phyloP scores from a whole-genome alignment of 768 basidiomycete species.

The Macrolepiota fuliginosa region DNA sequence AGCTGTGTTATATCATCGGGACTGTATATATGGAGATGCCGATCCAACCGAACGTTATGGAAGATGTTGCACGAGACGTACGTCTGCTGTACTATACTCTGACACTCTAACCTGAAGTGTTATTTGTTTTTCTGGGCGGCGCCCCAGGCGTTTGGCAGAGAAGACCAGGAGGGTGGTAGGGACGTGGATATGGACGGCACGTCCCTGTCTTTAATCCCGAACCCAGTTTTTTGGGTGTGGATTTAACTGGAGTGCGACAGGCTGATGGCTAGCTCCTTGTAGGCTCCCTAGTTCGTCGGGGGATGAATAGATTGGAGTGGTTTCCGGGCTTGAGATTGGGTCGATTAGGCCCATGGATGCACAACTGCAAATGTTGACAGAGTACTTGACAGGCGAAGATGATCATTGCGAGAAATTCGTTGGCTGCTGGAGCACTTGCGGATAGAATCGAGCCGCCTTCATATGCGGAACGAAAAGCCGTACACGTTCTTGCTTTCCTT shows the following conservation, averaged over 20 bases:
- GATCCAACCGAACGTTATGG: conserved; percentile 95
- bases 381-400: conserved; percentile 89
- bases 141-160: conserved; percentile 43
- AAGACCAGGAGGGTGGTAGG: conserved; percentile 44
- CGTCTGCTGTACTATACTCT: conserved; percentile 9
- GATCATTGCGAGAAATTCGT: conserved; percentile 88
- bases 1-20: conserved; percentile 88
- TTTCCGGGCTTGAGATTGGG: conserved; percentile 86
- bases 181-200: conserved; percentile 72
- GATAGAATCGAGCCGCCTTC: conserved; percentile 30
- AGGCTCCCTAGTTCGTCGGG: conserved; percentile 19
- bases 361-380: conserved; percentile 79
- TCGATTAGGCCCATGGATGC: conserved; percentile 59
- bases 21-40: conserved; percentile 99
- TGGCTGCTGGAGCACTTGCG: conserved; percentile 46
- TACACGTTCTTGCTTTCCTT: conserved; percentile 30
- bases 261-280: not conserved
- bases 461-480: conserved; percentile 53
- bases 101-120: not conserved
- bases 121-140: conserved; percentile 79
- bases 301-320: conserved; percentile 80
- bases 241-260: conserved; percentile 2
- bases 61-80: conserved; percentile 92
- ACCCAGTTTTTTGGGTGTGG: not conserved
- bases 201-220: conserved; percentile 19